Evolutionary conservation across 1,139 yeast genomes (phyloP), one percentile per base, ranked within the genome.

Genomic region (Yamadazyma diddensiae): DNA sequence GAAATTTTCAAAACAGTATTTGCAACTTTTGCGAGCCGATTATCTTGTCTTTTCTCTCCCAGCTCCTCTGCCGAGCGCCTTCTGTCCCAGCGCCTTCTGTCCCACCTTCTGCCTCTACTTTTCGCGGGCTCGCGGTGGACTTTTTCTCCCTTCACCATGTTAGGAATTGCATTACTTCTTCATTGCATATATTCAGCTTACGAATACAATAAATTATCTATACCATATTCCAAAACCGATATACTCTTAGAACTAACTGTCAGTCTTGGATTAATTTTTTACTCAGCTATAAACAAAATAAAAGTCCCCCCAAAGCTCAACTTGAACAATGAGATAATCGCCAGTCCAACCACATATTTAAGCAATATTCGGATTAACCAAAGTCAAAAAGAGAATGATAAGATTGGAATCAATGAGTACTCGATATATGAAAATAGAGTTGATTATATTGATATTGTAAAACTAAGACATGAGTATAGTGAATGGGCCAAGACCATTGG

Each of bases 131-230:
- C n/a, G n/a, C n/a, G n/a, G n/a, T n/a, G n/a, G n/a, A n/a, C n/a
- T n/a, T 10, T 23, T 15, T 6, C 6, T 7, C 15, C 5, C 15
- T 25, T 11, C 20, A 18, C 33, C 10, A 39, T 56, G 14, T 29
- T 64, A 2, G 74, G 75, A 2, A 33, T 48, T n/a, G 31, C 59
- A 13, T 44, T 69, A 11, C 52, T 70, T 22, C 28, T 57, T 9
- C 79, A 75, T 46, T 62, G 77, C 3, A 75, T 71, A 3, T 74
- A 72, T 42, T 73, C 79, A 9, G 63, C 78, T 1, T 67, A 66
- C 44, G 79, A 74, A 43, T 62, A 65, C 48, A 73, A 70, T 37
- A 74, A 67, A 45, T 49, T 68, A n/a, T 29, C 42, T 10, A 35
- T 52, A 13, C 42, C 38, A 31, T 42, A 46, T 21, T 35, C 35